These are phyloP conservation scores for Amaranthus palmeri DNA, from an alignment of 148 eudicot genomes.

Conservation along the genomic window DNA sequence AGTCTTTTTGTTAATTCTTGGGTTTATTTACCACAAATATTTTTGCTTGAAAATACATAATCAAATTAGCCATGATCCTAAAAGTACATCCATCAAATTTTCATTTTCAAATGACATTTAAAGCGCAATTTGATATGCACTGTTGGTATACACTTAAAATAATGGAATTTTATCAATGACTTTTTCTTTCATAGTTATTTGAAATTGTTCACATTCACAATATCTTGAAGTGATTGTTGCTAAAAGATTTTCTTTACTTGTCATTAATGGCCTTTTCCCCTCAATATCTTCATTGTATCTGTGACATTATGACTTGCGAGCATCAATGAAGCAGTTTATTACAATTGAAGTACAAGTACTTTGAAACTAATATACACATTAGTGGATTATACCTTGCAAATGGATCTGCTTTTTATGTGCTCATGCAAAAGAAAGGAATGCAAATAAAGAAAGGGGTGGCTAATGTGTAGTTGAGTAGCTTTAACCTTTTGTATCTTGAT, in stretches of 20 bases:
- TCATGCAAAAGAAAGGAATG: background rate
- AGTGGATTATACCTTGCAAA: background rate
- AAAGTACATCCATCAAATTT: too few species aligned
- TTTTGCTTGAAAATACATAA: too few species aligned
- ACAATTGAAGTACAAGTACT: background rate
- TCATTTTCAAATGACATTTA: too few species aligned
- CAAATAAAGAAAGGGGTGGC: background rate
- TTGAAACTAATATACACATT: background rate
- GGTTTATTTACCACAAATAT: too few species aligned
- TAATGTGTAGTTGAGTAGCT: background rate
- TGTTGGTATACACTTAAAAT: background rate
- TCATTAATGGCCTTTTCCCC: too few species aligned
- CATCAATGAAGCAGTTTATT: background rate
- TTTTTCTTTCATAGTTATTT: background rate
- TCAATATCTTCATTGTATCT: background rate
- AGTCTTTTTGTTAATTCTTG: too few species aligned
- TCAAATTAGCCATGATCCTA: too few species aligned
- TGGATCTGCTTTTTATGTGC: background rate
- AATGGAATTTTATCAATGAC: background rate
- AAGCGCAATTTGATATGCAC: background rate
- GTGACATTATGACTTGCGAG: background rate
- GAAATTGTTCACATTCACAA: too few species aligned
- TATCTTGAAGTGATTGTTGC: too few species aligned
- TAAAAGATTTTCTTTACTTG: too few species aligned
- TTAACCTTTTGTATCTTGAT: conserved; percentile 3